These are phyloP conservation scores for Eudorina sp. DNA, from an alignment of 139 green algal genomes.

Conservation along the genomic window DNA sequence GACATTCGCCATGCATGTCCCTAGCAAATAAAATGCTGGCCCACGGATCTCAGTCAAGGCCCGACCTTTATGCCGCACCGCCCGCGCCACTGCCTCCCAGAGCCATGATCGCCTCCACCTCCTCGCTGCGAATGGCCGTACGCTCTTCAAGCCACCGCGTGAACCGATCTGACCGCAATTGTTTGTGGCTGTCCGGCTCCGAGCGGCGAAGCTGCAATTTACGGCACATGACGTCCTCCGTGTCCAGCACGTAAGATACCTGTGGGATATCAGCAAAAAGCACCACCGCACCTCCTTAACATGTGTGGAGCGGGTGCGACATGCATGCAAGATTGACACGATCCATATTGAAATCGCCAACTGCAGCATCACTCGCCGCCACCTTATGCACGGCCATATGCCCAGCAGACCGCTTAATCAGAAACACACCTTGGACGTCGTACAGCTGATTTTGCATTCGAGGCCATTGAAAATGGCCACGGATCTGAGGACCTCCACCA, in stretches of 20 bases:
- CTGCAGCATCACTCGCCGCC: too few relatives aligned
- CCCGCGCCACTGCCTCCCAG: neutral
- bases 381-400: too few relatives aligned
- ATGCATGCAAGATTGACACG: too few relatives aligned
- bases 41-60: too few relatives aligned
- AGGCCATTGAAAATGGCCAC: slow-evolving; percentile 86
- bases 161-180: slow-evolving; percentile 47
- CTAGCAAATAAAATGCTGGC: too few relatives aligned
- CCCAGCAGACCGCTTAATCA: too few relatives aligned
- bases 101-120: slow-evolving; percentile 38
- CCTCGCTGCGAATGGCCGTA: slow-evolving; percentile 17
- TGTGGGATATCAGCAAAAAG: slow-evolving; percentile 22
- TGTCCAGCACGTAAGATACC: slow-evolving; percentile 96
- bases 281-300: too few relatives aligned
- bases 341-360: too few relatives aligned
- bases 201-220: neutral
- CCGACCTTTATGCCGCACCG: neutral
- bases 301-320: too few relatives aligned
- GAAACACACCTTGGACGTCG: slow-evolving; percentile 75
- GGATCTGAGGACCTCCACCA: slow-evolving; percentile 52
- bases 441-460: slow-evolving; percentile 94
- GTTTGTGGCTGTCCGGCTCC: slow-evolving; percentile 31
- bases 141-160: slow-evolving; percentile 47
- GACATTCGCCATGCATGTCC: too few relatives aligned
- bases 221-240: slow-evolving; percentile 89